Evolutionary conservation across 192 early-diverging fungal species (phyloP).

Genomic region (Lunasporangiospora selenospora): DNA sequence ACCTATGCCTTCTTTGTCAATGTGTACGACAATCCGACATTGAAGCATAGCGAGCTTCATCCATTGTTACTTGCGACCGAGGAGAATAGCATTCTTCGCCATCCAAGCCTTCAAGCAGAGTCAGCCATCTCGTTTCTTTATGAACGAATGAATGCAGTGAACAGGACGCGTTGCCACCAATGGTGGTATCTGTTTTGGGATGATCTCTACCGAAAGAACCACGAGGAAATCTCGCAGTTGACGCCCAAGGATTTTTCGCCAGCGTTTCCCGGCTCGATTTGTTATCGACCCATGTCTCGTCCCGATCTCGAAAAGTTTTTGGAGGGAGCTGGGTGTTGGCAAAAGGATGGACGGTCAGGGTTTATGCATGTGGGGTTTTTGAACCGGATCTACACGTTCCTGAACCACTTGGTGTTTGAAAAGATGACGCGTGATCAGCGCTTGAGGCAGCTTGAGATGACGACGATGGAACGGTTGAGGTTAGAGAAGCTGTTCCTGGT

Average conservation of each 20-base stretch:
- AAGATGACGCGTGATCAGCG: constrained; percentile 36
- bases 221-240: constrained; percentile 50
- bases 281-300: constrained; percentile 64
- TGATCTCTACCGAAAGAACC: constrained; percentile 68
- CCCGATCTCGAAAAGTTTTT: constrained; percentile 62
- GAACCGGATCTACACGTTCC: constrained; percentile 66
- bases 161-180: constrained; percentile 48
- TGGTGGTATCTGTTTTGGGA: constrained; percentile 78
- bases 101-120: constrained; percentile 19
- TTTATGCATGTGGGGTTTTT: constrained; percentile 70
- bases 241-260: constrained; percentile 65
- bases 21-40: constrained; percentile 50
- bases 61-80: constrained; percentile 43
- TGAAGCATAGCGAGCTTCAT: constrained; percentile 38
- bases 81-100: constrained; percentile 31
- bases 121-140: constrained; percentile 45
- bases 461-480: constrained; percentile 30
- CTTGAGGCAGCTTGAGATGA: constrained; percentile 30
- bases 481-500: constrained; percentile 37
- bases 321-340: constrained; percentile 47
- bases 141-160: constrained; percentile 49
- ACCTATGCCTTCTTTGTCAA: constrained; percentile 56
- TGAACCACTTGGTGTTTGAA: constrained; percentile 54
- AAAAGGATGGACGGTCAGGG: constrained; percentile 49
- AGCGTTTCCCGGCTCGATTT: constrained; percentile 64